phyloP scores from a whole-genome alignment of 164 flowering plant genomes.

The Stephania cephalantha region DNA sequence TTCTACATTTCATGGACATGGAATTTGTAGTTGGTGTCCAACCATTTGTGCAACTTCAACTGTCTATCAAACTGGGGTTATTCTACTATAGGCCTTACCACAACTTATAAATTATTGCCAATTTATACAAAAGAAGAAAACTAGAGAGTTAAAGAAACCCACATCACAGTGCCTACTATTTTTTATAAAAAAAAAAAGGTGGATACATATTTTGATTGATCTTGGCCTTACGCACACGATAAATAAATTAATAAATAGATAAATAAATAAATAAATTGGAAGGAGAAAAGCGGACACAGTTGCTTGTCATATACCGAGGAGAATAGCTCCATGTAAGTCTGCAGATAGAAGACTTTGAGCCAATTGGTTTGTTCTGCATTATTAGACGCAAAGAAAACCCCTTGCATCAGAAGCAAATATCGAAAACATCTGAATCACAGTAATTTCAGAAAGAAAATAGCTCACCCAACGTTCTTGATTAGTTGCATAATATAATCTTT shows the following conservation, averaged over 20 bases:
- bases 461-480: constrained; percentile 55
- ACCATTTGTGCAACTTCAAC: background rate
- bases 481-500: constrained; percentile 56
- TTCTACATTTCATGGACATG: background rate
- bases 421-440: background rate
- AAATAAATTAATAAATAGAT: background rate
- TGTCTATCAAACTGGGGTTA: too few species aligned
- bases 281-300: background rate
- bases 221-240: background rate
- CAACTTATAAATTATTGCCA: background rate
- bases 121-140: background rate
- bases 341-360: constrained; percentile 60
- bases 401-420: background rate
- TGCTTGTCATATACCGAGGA: constrained; percentile 41
- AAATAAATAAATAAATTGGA: background rate
- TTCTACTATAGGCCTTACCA: too few species aligned
- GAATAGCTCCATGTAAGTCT: constrained; percentile 79
- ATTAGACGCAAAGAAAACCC: constrained; percentile 8
- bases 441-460: constrained; percentile 1
- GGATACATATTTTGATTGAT: background rate
- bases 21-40: background rate
- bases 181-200: background rate
- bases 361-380: constrained; percentile 56
- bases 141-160: background rate
- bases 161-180: background rate